Percentiles rank a stretch among this genome's conserved stretches.
Conservation (phyloP, 2,329 filamentous ascomycete species). For the Malbranchea cinnamomea region DNA sequence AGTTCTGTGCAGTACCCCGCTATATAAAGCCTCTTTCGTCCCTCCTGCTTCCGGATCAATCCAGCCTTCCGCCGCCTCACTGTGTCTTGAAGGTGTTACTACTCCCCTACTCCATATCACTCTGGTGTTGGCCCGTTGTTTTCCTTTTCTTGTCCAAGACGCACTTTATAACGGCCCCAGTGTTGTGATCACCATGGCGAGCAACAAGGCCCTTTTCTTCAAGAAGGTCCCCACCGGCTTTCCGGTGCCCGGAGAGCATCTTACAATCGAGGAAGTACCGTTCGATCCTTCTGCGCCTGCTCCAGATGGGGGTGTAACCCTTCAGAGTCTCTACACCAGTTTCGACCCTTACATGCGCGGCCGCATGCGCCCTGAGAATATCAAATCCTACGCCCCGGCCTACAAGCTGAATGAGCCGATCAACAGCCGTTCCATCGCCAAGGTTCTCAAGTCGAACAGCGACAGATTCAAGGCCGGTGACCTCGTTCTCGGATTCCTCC, state of each 20-base stretch:
- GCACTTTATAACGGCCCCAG: too few relatives aligned
- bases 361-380: constrained; percentile 51
- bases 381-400: constrained; percentile 53
- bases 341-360: constrained; percentile 78
- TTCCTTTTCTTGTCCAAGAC: too few relatives aligned
- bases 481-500: constrained; percentile 42
- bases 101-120: too few relatives aligned
- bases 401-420: constrained; percentile 51
- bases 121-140: too few relatives aligned
- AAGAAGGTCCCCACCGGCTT: constrained; percentile 50
- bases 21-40: too few relatives aligned
- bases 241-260: constrained; percentile 56
- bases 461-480: constrained; percentile 52
- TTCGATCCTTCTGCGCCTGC: constrained; percentile 47
- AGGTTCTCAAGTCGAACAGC: constrained; percentile 56
- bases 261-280: constrained; percentile 49
- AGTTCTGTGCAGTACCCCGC: too few relatives aligned
- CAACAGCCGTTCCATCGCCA: constrained; percentile 46
- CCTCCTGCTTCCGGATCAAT: too few relatives aligned
- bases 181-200: too few relatives aligned
- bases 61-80: too few relatives aligned
- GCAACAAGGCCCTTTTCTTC: constrained; percentile 69
- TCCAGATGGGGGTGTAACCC: constrained; percentile 49
- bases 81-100: too few relatives aligned
- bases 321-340: constrained; percentile 58